A percentile compares a stretch with the other conserved stretches of the same genome.
phyloP scores from a whole-genome alignment of 371 early-diverging fungal species.

The Gilbertella persicaria region DNA sequence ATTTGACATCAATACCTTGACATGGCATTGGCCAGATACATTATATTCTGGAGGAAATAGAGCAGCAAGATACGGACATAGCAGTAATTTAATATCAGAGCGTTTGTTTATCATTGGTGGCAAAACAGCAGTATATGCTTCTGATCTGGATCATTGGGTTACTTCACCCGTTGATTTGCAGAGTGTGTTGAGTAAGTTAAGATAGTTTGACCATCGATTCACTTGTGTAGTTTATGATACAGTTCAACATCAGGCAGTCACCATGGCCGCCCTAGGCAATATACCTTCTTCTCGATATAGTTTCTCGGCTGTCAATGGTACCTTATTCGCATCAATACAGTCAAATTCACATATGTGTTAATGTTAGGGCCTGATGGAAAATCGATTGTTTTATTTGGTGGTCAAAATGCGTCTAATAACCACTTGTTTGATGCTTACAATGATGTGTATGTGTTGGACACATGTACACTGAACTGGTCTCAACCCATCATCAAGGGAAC shows the following conservation, averaged over 20 bases:
- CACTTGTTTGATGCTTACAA: conserved; percentile 14
- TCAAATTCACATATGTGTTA: background rate
- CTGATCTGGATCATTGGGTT: conserved; percentile 13
- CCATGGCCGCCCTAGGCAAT: conserved; percentile 43
- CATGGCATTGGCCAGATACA: conserved; percentile 22
- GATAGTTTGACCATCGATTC: background rate
- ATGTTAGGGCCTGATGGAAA: conserved; percentile 20
- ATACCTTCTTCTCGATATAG: conserved; percentile 30
- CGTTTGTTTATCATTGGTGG: conserved; percentile 46
- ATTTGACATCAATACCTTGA: conserved; percentile 13
- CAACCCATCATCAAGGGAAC: conserved; percentile 6
- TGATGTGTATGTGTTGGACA: conserved; percentile 19
- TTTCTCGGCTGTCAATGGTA: conserved; percentile 35
- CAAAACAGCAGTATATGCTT: conserved; percentile 17
- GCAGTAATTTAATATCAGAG: conserved; percentile 30
- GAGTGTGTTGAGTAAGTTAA: conserved; percentile 32
- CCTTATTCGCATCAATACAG: background rate
- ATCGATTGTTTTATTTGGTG: conserved; percentile 25
- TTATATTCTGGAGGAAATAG: conserved; percentile 30
- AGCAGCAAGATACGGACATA: conserved; percentile 42
- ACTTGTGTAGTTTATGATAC: conserved; percentile 33
- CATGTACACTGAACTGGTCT: conserved; percentile 22
- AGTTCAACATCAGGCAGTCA: conserved; percentile 22
- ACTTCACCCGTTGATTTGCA: conserved; percentile 30
- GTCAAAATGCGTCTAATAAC: conserved; percentile 10